Base-by-base conservation (phyloP, 768 basidiomycete species). In the Amanita rimosa region DNA sequence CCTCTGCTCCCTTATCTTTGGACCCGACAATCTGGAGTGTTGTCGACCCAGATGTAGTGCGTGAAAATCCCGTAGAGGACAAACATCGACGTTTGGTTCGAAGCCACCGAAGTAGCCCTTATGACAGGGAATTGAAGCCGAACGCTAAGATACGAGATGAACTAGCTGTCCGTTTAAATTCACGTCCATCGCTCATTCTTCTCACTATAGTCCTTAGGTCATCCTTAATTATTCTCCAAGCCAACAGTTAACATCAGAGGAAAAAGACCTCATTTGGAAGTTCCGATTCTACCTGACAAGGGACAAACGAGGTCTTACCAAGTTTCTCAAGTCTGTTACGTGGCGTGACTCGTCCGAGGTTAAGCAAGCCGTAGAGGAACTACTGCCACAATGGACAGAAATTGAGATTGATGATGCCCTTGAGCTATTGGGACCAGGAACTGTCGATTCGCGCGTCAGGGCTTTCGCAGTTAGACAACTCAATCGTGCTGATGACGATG, bases 251-350 rank as follows among this genome's bases (percentile, higher is more conserved):
- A 87, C 79, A 3, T 82, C 91, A 0, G 88, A 93, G 58, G 95
- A 98, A 66, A 96, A 95, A 60, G 95, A 98, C 56, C 70, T 94
- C 36, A 83, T 98, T 34, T 99, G 96, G 96, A 94, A 95, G 63
- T 99, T 95, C 73, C 79, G 96, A n/a, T 99, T 97, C 67, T 98
- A 96, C 55, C 81, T 99, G 9, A 80, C 84, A 2, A 72, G 92
- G 29, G 90, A 94, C 63, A 94, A 91, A 65, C 82, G 88, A 8
- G 93, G 94, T 2, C 74, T 98, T 35, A 98, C 95, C 29, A 99
- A 99, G 62, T 99, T 99, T 66, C 74, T 99, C 46, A 97, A 91
- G 63, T 92, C 91, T 26, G 96, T 99, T 33, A 92, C 94, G 16
- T 98, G 96, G 96, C 75, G 92, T 34, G 96, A 99, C 62, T 80